Conservation (phyloP, 129 eudicot species). For the Centrapalus pauciflorus region DNA sequence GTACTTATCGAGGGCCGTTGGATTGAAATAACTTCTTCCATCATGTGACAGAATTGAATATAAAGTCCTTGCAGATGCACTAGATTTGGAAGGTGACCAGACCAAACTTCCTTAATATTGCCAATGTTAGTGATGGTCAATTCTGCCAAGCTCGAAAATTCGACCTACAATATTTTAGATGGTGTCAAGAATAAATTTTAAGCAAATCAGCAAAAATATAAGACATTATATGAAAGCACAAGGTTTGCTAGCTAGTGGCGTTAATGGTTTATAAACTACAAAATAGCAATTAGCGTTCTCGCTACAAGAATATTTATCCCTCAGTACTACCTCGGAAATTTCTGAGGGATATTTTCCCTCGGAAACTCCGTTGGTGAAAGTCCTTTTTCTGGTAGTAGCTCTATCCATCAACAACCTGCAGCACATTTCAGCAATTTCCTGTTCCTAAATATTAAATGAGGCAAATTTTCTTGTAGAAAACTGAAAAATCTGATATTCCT, state of each 20-base stretch:
- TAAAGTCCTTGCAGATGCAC: conserved; percentile 32
- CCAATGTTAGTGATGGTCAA: conserved; percentile 22
- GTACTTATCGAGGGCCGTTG: conserved; percentile 28
- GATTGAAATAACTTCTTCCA: conserved; percentile 32
- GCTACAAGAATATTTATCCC: too few species aligned
- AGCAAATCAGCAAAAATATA: neutral
- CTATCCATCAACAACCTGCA: too few species aligned
- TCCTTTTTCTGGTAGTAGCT: too few species aligned
- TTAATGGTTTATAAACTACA: too few species aligned
- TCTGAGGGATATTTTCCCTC: too few species aligned
- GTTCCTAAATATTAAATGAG: too few species aligned
- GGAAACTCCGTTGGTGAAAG: too few species aligned
- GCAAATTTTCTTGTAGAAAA: neutral
- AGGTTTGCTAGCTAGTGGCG: too few species aligned
- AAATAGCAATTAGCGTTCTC: too few species aligned
- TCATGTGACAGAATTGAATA: conserved; percentile 31
- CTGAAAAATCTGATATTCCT: neutral
- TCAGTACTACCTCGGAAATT: too few species aligned
- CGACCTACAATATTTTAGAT: conserved; percentile 17
- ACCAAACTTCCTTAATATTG: conserved; percentile 34
- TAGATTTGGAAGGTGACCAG: conserved; percentile 32
- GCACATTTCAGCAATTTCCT: too few species aligned
- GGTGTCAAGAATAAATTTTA: neutral
- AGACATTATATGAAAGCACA: neutral
- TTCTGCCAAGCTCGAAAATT: conserved; percentile 32